Conservation (phyloP, 768 basidiomycete genomes). For the Naganishia antarctica region DNA sequence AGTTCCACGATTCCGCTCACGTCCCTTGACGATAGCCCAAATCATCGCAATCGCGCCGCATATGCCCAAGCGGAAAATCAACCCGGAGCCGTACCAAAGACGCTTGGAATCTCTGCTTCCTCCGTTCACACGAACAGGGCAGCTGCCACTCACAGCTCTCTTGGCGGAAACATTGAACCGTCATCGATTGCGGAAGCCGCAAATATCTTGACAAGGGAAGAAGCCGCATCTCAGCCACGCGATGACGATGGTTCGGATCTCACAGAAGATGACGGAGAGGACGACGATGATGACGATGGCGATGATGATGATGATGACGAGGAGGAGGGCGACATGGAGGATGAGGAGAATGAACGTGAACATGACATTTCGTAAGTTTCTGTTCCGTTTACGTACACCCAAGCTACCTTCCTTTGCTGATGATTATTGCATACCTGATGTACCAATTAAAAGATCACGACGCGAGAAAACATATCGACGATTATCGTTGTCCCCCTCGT, state of each 20-base stretch:
- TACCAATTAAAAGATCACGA: neutral
- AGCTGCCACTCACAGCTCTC: neutral
- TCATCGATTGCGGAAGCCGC: neutral
- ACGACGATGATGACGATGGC: conserved; percentile 2
- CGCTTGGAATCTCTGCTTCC: neutral
- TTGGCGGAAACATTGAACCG: neutral
- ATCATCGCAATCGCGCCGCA: neutral
- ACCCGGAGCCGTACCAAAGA: neutral
- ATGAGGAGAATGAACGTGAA: conserved; percentile 6
- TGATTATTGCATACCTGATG: neutral
- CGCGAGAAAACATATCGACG: neutral
- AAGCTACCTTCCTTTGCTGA: neutral
- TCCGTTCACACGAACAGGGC: neutral
- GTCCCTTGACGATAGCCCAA: conserved; percentile 14
- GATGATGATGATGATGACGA: conserved; percentile 7
- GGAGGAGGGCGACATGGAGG: neutral
- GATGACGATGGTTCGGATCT: conserved; percentile 14
- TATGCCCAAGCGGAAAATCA: neutral
- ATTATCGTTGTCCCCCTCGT: neutral
- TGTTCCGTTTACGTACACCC: neutral
- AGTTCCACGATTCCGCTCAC: conserved; percentile 11
- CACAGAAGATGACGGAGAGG: neutral
- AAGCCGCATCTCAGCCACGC: neutral
- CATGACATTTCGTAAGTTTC: neutral
- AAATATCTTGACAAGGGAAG: neutral